Evolutionary conservation across 805 yeast genomes (phyloP).

Genomic region (Wickerhamomyces alni): DNA sequence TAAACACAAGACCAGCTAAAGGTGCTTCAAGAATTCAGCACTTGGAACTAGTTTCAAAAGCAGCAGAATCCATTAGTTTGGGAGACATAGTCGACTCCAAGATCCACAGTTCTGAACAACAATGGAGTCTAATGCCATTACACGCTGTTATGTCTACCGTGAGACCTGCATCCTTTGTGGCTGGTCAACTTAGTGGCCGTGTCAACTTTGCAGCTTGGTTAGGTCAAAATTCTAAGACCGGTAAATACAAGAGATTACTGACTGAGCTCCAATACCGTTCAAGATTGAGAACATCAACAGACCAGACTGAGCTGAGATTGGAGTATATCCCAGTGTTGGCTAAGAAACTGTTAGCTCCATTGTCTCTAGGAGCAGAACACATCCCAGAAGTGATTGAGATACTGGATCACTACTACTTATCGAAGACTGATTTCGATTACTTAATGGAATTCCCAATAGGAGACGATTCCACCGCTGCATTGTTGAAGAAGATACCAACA

Average conservation of each 20-base stretch:
- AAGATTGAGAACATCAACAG: constrained; percentile 71
- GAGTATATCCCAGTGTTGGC: constrained; percentile 67
- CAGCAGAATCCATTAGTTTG: constrained; percentile 83
- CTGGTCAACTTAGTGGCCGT: constrained; percentile 65
- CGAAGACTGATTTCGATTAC: constrained; percentile 90
- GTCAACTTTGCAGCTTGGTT: constrained; percentile 80
- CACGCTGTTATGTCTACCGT: constrained; percentile 87
- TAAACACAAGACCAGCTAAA: constrained; percentile 53
- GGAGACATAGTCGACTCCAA: constrained; percentile 76
- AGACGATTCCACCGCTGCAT: constrained; percentile 35
- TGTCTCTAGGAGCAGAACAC: constrained; percentile 57
- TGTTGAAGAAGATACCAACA: constrained; percentile 62
- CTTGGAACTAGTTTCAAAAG: constrained; percentile 59
- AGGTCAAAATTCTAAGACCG: constrained; percentile 82
- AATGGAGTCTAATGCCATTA: constrained; percentile 89
- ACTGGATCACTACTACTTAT: constrained; percentile 81
- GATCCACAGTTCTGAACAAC: constrained; percentile 88
- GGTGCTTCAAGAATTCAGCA: constrained; percentile 42
- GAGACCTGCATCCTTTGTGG: constrained; percentile 66
- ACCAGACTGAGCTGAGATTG: constrained; percentile 66
- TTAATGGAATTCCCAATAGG: constrained; percentile 83
- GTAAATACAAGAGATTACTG: constrained; percentile 70
- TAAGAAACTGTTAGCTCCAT: constrained; percentile 50
- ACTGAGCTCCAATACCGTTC: constrained; percentile 90
- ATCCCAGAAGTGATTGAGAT: constrained; percentile 57